Evolutionary conservation across 805 yeast genomes (phyloP), one percentile per base, ranked within the genome.

Genomic region (Starmerella gropengiesseri): DNA sequence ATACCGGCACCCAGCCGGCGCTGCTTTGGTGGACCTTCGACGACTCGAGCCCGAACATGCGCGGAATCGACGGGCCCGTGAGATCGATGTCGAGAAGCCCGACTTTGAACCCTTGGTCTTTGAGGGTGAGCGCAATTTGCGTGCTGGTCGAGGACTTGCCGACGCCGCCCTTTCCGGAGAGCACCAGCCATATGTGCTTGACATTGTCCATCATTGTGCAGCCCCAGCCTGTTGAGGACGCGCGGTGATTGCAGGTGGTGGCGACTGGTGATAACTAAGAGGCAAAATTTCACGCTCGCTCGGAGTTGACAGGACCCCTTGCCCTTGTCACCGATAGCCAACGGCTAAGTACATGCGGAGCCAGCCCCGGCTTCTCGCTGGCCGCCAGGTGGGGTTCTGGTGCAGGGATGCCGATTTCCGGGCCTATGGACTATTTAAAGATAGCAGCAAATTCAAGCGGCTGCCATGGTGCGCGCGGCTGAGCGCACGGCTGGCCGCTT

Each of bases 81-180:
- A 91, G 66, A 65, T 91, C 98, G 17, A 91, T 85, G 58, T 91
- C 98, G 19, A 91, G 65, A 0, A 91, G 94, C 2, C 98, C 98
- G n/a, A 91, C 95, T 53, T 72, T 78, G 55, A 60, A 75, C 2
- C 91, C 94, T 56, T 72, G 66, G 12, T 68, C 64, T 5, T 78
- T 83, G 23, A 91, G 66, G 0, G 87, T 69, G n/a, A 91, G 68
- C 0, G 96, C 97, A 1, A 86, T 68, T 58, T 91, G 99, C 0
- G 95, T 83, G 3, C 98, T 87, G 1, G 91, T 86, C 0, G 96
- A 85, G 11, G 95, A 85, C 59, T 91, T 91, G 2, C 98, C 98
- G 1, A 91, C 98, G 19, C 98, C 98, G 13, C 96, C 81, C 40
- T 62, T 62, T 7, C 66, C 99, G 0, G 95, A 85, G 3, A 91